Percentiles rank a stretch among this genome's conserved stretches.
Conservation (phyloP, 768 basidiomycete species). For the Boletus vermiculosoides region DNA sequence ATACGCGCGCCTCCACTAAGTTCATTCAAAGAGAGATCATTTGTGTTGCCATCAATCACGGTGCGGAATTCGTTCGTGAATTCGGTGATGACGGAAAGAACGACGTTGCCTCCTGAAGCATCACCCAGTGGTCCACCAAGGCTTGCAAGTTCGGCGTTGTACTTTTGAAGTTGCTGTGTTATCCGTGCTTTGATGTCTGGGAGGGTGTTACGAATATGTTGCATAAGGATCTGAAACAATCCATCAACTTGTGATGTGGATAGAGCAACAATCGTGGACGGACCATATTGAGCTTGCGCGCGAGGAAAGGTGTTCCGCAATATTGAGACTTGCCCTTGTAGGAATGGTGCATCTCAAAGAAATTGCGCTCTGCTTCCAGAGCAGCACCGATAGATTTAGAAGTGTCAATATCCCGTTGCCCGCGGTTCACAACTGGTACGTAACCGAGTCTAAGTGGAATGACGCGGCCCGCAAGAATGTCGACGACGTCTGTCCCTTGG, state of each 20-base stretch:
- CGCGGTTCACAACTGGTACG: slow-evolving; percentile 98
- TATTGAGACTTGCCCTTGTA: slow-evolving; percentile 94
- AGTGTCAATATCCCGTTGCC: slow-evolving; percentile 93
- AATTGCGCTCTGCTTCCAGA: slow-evolving; percentile 85
- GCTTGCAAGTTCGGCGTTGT: slow-evolving; percentile 73
- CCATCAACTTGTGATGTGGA: neutral
- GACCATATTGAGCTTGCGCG: slow-evolving; percentile 92
- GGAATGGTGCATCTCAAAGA: slow-evolving; percentile 91
- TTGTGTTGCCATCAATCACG: slow-evolving; percentile 95
- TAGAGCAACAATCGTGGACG: slow-evolving; percentile 20
- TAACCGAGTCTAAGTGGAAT: slow-evolving; percentile 96
- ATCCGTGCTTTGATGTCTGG: slow-evolving; percentile 98
- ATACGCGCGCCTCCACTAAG: slow-evolving; percentile 98
- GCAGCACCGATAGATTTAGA: slow-evolving; percentile 83
- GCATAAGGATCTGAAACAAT: slow-evolving; percentile 84
- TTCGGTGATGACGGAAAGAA: slow-evolving; percentile 97
- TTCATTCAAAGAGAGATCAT: slow-evolving; percentile 93
- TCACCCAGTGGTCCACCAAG: slow-evolving; percentile 90
- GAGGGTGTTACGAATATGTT: slow-evolving; percentile 96
- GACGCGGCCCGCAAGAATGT: slow-evolving; percentile 95
- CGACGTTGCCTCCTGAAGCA: slow-evolving; percentile 82
- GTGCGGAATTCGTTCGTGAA: slow-evolving; percentile 97
- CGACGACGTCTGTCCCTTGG: slow-evolving; percentile 95
- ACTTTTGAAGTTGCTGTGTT: slow-evolving; percentile 86
- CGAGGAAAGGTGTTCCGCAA: slow-evolving; percentile 96